These are phyloP conservation scores for Cenococcum geophilum DNA, from an alignment of 495 filamentous ascomycete genomes.

Conservation along the genomic window DNA sequence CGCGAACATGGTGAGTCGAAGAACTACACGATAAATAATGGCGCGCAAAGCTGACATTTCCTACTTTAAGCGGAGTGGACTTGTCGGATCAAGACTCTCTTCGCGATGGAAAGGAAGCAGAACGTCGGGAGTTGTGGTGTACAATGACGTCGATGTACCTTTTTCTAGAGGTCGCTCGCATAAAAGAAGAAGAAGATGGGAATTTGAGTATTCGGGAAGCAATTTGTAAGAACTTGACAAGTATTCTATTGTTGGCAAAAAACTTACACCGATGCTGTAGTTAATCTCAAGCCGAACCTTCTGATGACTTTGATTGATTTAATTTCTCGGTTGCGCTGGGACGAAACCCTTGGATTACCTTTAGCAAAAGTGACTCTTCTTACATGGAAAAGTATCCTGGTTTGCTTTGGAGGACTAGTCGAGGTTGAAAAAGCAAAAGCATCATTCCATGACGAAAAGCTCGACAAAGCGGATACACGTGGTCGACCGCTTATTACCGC, in stretches of 20 bases:
- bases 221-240: conserved; percentile 10
- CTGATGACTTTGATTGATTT: conserved; percentile 68
- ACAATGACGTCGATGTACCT: conserved; percentile 38
- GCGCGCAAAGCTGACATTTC: not conserved
- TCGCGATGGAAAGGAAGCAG: conserved; percentile 29
- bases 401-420: conserved; percentile 70
- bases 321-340: conserved; percentile 77
- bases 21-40: not conserved
- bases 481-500: conserved; percentile 68
- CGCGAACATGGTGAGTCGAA: conserved; percentile 24
- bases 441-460: conserved; percentile 47
- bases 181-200: conserved; percentile 27
- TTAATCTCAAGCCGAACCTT: conserved; percentile 59
- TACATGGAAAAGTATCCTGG: conserved; percentile 77
- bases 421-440: conserved; percentile 70
- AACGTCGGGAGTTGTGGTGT: conserved; percentile 38
- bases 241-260: not conserved
- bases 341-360: conserved; percentile 63
- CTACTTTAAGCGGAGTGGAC: not conserved
- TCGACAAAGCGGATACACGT: conserved; percentile 37
- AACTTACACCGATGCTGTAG: conserved; percentile 30
- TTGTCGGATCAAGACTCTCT: conserved; percentile 15
- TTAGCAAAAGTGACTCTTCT: conserved; percentile 46
- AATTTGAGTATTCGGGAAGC: conserved; percentile 25
- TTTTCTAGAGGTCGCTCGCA: conserved; percentile 36